These are phyloP conservation scores for Kokia cookei DNA, from an alignment of 441 rosid species.

Conservation along the genomic window DNA sequence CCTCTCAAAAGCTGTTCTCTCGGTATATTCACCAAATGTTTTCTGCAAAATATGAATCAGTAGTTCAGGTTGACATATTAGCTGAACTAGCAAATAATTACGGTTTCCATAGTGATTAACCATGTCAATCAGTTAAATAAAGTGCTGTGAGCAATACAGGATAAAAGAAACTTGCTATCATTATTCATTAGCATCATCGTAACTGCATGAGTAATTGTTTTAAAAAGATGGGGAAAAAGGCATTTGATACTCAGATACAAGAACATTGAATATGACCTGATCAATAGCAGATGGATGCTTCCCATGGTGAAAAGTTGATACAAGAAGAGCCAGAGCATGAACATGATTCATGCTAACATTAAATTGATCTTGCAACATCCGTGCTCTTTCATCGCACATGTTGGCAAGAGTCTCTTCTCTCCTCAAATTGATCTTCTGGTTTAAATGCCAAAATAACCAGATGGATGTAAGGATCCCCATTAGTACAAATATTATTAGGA, in stretches of 20 bases:
- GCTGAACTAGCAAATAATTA: background rate
- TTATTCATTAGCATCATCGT: background rate
- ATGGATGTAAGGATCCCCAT: constrained; percentile 51
- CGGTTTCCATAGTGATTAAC: background rate
- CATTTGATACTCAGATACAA: background rate
- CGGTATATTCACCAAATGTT: constrained; percentile 83
- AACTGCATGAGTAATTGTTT: background rate
- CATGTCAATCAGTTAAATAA: background rate
- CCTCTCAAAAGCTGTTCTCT: constrained; percentile 94
- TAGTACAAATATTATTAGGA: constrained; percentile 48
- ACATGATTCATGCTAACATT: constrained; percentile 98
- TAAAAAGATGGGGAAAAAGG: background rate
- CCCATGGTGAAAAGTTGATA: constrained; percentile 96
- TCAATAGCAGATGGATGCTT: constrained; percentile 87
- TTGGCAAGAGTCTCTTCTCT: constrained; percentile 71
- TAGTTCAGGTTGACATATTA: background rate
- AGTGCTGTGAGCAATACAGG: background rate
- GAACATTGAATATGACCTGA: constrained; percentile 52
- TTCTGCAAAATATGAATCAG: constrained; percentile 42
- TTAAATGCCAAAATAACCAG: constrained; percentile 64
- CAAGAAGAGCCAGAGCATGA: constrained; percentile 90
- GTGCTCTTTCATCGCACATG: constrained; percentile 96
- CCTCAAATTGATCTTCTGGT: constrained; percentile 24
- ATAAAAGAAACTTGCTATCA: background rate
- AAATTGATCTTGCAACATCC: constrained; percentile 98